A percentile compares a stretch with the other conserved stretches of the same genome.
Conservation (phyloP, 306 rosid species). For the Alnus glutinosa region DNA sequence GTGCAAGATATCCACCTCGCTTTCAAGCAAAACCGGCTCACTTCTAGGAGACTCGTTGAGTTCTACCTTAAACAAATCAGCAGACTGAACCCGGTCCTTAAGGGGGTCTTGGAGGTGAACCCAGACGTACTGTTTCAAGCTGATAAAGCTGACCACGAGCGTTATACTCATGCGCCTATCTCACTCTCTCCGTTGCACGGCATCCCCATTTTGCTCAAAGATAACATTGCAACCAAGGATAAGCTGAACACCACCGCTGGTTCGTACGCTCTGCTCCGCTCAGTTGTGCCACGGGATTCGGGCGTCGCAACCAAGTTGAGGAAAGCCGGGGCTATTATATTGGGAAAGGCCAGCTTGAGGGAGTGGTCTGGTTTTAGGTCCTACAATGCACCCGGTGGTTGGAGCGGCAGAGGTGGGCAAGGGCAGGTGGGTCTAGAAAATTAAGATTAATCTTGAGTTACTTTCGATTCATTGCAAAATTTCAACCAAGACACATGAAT, state of each 20-base stretch:
- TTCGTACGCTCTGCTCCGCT: slow-evolving; percentile 56
- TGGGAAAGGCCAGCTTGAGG: slow-evolving; percentile 61
- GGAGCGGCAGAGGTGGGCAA: slow-evolving; percentile 53
- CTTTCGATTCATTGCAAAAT: no score
- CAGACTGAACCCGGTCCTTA: slow-evolving; percentile 40
- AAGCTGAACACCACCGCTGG: slow-evolving; percentile 64
- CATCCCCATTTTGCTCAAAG: slow-evolving; percentile 59
- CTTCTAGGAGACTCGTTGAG: slow-evolving; percentile 43
- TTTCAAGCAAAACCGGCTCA: slow-evolving; percentile 37
- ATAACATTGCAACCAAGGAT: slow-evolving; percentile 59
- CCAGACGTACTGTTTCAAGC: slow-evolving; percentile 49
- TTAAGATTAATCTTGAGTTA: no score
- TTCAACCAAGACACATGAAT: no score
- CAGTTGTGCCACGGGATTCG: slow-evolving; percentile 49
- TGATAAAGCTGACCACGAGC: slow-evolving; percentile 50
- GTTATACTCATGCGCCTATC: slow-evolving; percentile 13
- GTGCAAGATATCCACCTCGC: slow-evolving; percentile 50
- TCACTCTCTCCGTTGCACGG: slow-evolving; percentile 44
- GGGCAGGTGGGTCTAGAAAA: slow-evolving; percentile 37
- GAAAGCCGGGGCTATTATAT: slow-evolving; percentile 50
- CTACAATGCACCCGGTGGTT: slow-evolving; percentile 38
- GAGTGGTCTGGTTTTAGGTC: slow-evolving; percentile 51
- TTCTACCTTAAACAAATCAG: slow-evolving; percentile 42
- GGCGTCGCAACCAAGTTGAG: slow-evolving; percentile 49
- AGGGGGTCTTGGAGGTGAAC: slow-evolving; percentile 54